Evolutionary conservation across 805 yeast genomes (phyloP).

Genomic region (Starmerella apis): DNA sequence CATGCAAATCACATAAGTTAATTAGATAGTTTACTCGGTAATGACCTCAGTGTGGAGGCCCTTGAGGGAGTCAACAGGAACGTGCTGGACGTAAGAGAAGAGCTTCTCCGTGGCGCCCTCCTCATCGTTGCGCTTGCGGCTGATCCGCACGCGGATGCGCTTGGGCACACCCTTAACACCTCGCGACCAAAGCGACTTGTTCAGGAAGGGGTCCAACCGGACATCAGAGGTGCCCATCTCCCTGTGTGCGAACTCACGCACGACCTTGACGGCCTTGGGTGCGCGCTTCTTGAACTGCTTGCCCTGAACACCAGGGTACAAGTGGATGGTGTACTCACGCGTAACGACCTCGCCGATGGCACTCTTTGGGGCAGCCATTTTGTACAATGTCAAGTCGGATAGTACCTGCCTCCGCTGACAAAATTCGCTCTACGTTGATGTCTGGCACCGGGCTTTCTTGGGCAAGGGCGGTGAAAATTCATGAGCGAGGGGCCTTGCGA

Average conservation of each 20-base stretch:
- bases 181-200: slow-evolving; percentile 98
- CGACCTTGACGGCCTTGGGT: slow-evolving; percentile 98
- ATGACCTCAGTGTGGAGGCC: slow-evolving; percentile 97
- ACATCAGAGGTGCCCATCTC: slow-evolving; percentile 99
- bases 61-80: slow-evolving; percentile 86
- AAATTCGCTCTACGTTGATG: slow-evolving; percentile 7
- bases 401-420: slow-evolving; percentile 7
- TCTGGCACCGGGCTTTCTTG: not conserved
- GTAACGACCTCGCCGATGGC: slow-evolving; percentile 98
- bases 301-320: slow-evolving; percentile 99
- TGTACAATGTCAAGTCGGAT: slow-evolving; percentile 14
- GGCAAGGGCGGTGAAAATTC: slow-evolving; percentile 1
- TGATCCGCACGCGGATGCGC: slow-evolving; percentile 97
- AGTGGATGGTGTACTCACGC: slow-evolving; percentile 99
- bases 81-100: slow-evolving; percentile 97
- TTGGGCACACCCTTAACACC: slow-evolving; percentile 98
- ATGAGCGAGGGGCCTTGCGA: not conserved
- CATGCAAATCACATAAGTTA: slow-evolving; percentile 20
- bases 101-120: slow-evolving; percentile 97
- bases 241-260: slow-evolving; percentile 94
- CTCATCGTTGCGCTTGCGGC: slow-evolving; percentile 99
- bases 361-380: slow-evolving; percentile 40
- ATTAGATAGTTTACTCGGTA: slow-evolving; percentile 45
- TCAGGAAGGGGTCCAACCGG: slow-evolving; percentile 96
- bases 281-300: slow-evolving; percentile 99